A percentile compares a stretch with the other conserved stretches of the same genome.
phyloP scores from a whole-genome alignment of 148 eudicot genomes.

The Salicornia ramosissima region DNA sequence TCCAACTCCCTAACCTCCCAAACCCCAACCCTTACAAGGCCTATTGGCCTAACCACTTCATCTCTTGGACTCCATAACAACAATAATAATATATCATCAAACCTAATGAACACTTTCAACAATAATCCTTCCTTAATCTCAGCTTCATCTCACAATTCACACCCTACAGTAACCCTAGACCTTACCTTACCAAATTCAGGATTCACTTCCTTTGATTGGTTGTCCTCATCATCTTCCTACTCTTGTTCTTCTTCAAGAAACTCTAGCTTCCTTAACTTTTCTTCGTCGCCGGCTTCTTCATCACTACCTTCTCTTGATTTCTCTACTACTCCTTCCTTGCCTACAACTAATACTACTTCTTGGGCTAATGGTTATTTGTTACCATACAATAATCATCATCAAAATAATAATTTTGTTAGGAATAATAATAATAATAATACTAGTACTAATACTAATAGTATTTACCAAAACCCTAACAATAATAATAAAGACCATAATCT shows the following conservation, averaged over 20 bases:
- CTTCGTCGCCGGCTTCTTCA: conserved; percentile 11
- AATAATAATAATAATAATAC: conserved; percentile 10
- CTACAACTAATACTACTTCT: conserved; percentile 15
- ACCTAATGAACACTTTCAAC: conserved; percentile 23
- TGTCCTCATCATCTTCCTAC: conserved; percentile 16
- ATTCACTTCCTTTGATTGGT: conserved; percentile 24
- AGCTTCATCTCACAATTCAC: conserved; percentile 38
- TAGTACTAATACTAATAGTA: conserved; percentile 1
- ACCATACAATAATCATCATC: conserved; percentile 7
- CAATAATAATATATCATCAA: no score
- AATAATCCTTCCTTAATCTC: conserved; percentile 39
- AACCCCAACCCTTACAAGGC: conserved; percentile 12
- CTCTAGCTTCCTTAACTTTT: conserved; percentile 19
- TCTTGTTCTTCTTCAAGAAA: conserved; percentile 15
- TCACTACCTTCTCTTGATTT: conserved; percentile 21
- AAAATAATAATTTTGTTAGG: no score
- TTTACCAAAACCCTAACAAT: conserved; percentile 24
- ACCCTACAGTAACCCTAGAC: conserved; percentile 61
- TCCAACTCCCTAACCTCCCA: conserved; percentile 37
- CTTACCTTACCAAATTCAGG: conserved; percentile 36
- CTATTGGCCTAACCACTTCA: conserved; percentile 20
- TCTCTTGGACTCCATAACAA: conserved; percentile 27
- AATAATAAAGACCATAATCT: no score
- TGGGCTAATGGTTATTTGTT: conserved; percentile 19
- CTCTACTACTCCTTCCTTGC: background rate